Conservation (phyloP, 345 rosid genomes). For the Pistacia atlantica region DNA sequence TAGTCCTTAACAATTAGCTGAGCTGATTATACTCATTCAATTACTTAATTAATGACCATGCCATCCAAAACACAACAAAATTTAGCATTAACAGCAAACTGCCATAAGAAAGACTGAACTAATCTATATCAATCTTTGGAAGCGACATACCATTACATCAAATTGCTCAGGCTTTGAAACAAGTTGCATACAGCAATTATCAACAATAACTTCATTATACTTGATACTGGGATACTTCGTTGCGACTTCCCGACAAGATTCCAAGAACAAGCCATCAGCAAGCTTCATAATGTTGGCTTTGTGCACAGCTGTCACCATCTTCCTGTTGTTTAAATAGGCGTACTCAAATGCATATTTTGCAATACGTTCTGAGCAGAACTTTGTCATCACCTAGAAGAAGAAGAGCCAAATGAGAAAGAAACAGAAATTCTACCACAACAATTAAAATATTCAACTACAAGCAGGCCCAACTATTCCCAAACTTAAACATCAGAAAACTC, state of each 20-base stretch:
- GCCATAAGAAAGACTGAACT: not conserved
- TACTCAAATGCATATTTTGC: constrained; percentile 97
- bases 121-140: not conserved
- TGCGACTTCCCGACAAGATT: constrained; percentile 93
- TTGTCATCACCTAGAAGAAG: constrained; percentile 81
- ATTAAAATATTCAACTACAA: not conserved
- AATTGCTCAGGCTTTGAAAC: constrained; percentile 97
- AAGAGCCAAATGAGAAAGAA: too few species aligned
- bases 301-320: constrained; percentile 93
- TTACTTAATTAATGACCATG: not conserved
- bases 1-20: not conserved
- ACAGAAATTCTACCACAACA: not conserved
- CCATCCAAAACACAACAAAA: not conserved
- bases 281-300: constrained; percentile 98
- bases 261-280: constrained; percentile 92
- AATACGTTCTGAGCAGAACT: constrained; percentile 92
- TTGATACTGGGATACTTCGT: constrained; percentile 72
- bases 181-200: constrained; percentile 97
- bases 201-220: constrained; percentile 89
- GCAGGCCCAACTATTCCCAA: too few species aligned
- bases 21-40: not conserved
- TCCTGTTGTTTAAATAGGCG: constrained; percentile 88
- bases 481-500: too few species aligned
- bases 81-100: too few species aligned
- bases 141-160: constrained; percentile 84